Base-by-base conservation (phyloP, 2,329 filamentous ascomycete species). In the Venturia oleaginea region DNA sequence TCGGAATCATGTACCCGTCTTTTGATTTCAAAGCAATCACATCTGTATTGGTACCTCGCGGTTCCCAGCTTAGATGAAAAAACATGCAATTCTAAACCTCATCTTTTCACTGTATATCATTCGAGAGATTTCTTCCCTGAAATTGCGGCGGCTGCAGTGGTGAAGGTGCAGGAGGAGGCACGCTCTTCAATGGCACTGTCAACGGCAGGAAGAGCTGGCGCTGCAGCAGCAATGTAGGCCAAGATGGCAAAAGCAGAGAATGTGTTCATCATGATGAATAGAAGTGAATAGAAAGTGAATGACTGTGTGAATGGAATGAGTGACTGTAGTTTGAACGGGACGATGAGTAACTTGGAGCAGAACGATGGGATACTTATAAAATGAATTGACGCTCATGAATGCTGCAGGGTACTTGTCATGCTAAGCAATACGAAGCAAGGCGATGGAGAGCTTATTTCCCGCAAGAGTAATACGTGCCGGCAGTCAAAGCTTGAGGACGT, bases 161-260 rank as follows among this genome's bases (percentile, higher is more conserved):
- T 62, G 32, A 62, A 62, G 6, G 60, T 62, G 43, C 60, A 62
- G 60, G 38, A 32, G 30, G 60, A 24, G n/a, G 60, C 60, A 15
- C 60, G 60, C 42, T 62, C 32, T 34, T 62, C 60, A 8, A 62
- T 46, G 40, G 43, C 38, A 11, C 32, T 48, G 32, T 42, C 60
- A 30, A 37, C 60, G 24, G 40, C 38, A 57, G 30, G 51, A 15
- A 57, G 30, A 34, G 51, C 27, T 34, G 51, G 51, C 27, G 30
- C 30, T n/a, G 51, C 51, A n/a, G 51, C 51, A 15, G 51, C 51
- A 34, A 57, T 17, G 17, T 57, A 34, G 5, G 51, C 51, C 51
- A 57, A 32, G 30, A 57, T 57, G 30, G 51, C 51, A n/a, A 57
- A 32, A 57, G 51, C 51, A 57, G 51, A 57, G 19, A 57, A 57